These are phyloP conservation scores for Angomonas ambiguus DNA, from an alignment of 208 protist genomes.

Conservation along the genomic window DNA sequence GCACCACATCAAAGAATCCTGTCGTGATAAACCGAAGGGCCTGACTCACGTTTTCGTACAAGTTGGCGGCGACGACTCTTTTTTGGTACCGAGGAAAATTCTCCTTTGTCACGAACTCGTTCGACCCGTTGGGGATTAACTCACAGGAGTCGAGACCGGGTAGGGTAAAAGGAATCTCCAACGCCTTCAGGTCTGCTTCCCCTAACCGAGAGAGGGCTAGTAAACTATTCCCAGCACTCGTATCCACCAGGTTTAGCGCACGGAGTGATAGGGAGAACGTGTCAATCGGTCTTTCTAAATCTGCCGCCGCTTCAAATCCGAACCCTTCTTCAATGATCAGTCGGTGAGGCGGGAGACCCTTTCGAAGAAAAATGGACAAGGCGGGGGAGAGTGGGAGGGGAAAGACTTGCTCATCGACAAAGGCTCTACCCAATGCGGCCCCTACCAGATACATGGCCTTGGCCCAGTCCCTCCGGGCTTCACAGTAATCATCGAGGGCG, in stretches of 20 bases:
- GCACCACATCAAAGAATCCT: conserved; percentile 75
- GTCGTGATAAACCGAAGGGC: conserved; percentile 58
- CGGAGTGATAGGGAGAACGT: conserved; percentile 51
- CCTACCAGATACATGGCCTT: conserved; percentile 69
- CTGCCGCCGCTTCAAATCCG: conserved; percentile 20
- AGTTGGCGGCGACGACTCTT: conserved; percentile 44
- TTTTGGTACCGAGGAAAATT: conserved; percentile 61
- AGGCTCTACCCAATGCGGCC: conserved; percentile 71
- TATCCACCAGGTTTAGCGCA: conserved; percentile 55
- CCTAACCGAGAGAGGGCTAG: conserved; percentile 34
- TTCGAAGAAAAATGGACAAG: conserved; percentile 60
- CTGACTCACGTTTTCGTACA: conserved; percentile 71
- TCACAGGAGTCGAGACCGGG: conserved; percentile 71
- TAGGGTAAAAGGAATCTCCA: conserved; percentile 82
- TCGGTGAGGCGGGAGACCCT: conserved; percentile 33
- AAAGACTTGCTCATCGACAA: conserved; percentile 72
- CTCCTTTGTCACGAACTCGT: conserved; percentile 34
- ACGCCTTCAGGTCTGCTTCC: conserved; percentile 25
- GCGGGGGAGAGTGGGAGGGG: conserved; percentile 67
- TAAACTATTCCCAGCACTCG: conserved; percentile 41
- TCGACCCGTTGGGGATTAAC: conserved; percentile 41
- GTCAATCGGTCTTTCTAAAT: conserved; percentile 47
- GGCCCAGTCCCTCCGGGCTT: conserved; percentile 35
- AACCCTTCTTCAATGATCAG: conserved; percentile 20
- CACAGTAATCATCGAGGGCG: conserved; percentile 36